Evolutionary conservation across 1,284 basidiomycete species (phyloP), one percentile per base, ranked within the genome.

Genomic region (Tetrapyrgos nigripes): DNA sequence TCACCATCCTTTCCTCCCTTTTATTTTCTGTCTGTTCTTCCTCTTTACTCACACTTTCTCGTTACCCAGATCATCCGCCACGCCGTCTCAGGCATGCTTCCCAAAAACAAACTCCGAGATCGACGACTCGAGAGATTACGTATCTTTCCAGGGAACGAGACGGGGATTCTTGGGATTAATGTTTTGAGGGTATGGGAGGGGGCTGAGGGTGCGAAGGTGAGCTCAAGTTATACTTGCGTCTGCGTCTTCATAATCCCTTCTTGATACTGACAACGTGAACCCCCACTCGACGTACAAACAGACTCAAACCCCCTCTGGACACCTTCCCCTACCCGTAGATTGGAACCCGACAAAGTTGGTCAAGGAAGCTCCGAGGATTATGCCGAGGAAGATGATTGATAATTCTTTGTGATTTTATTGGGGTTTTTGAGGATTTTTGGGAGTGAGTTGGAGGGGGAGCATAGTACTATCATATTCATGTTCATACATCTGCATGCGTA

Each of bases 11-110:
- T 40, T n/a, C 13, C 37, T 29, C 49, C 52, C 40, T 50, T 51
- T 46, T 49, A n/a, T 48, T 55, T 28, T 17, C 6, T 40, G 5
- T n/a, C 6, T n/a, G 19, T 40, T 40, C 37, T 33, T 14, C 8
- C 14, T 11, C 31, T 8, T 31, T n/a, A 27, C 19, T 9, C 69
- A 97, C n/a, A n/a, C 37, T 33, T 14, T 8, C 14, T 11, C 31
- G n/a, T 31, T n/a, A 27, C 19, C 11, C 69, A 97, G 96, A 94
- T 97, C 66, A 93, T 98, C 60, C 88, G 93, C n/a, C 87, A 94
- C 65, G 96, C 96, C 8, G 96, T 98, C 3, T 93, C 95, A 9
- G 93, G 96, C 62, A 98, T 98, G 96, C 80, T 98, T 60, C 96
- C 96, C 28, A 98, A 98, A 77, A 98, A 98, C 81, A 95, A 91